phyloP scores from a whole-genome alignment of 306 rosid species.

The Corylus avellana region DNA sequence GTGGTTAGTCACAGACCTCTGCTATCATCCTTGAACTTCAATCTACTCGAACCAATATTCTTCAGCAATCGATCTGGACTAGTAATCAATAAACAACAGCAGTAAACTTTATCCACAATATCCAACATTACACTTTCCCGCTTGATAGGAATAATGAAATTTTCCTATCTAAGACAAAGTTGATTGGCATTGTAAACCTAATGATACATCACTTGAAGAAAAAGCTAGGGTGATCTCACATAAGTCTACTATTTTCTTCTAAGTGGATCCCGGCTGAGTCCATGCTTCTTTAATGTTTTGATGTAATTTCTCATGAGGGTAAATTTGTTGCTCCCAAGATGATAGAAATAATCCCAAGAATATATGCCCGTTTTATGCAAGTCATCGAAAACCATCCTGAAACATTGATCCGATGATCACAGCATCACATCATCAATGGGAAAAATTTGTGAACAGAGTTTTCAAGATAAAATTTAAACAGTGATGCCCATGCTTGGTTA shows the following conservation, averaged over 20 bases:
- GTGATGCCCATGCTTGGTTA: constrained; percentile 2
- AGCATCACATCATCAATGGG: not conserved
- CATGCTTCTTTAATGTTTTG: constrained; percentile 64
- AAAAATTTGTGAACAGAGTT: not conserved
- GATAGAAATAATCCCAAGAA: constrained; percentile 80
- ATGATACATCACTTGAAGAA: constrained; percentile 27
- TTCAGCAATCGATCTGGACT: not conserved
- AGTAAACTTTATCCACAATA: not conserved
- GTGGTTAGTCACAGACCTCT: too few relatives aligned
- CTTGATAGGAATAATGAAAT: not conserved
- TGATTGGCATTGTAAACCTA: not conserved
- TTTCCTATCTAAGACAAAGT: not conserved
- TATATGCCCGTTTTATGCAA: constrained; percentile 87
- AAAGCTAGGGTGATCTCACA: constrained; percentile 8
- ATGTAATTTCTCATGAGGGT: constrained; percentile 69
- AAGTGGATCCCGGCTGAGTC: constrained; percentile 72
- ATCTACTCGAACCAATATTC: not conserved
- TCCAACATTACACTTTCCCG: not conserved
- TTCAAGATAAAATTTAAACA: constrained; percentile 1
- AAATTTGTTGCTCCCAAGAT: constrained; percentile 76
- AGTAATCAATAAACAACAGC: not conserved
- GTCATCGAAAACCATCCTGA: constrained; percentile 79
- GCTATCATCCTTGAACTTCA: too few relatives aligned
- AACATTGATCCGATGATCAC: constrained; percentile 29
- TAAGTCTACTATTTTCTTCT: constrained; percentile 56